Evolutionary conservation across 768 basidiomycete genomes (phyloP), one percentile per base, ranked within the genome.

Genomic region (Phylloporus rhodoxanthus): DNA sequence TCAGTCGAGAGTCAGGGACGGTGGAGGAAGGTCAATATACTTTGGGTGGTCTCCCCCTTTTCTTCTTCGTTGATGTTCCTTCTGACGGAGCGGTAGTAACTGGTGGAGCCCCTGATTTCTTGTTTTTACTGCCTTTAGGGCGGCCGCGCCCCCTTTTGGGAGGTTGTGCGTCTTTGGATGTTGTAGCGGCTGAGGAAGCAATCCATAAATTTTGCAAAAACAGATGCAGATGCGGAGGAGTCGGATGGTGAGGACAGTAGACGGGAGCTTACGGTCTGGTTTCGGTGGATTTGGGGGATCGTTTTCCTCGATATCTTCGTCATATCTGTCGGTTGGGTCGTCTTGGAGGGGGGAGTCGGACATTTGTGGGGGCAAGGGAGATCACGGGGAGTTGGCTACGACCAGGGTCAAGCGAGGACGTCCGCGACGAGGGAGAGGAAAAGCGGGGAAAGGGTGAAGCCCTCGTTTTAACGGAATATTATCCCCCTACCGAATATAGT

Each of bases 81-180:
- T 65, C 64, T 52, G 69, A 57, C 45, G 62, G 54, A 25, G 53
- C 52, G 13, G 60, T 54, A 15, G 69, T 55, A 14, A 67, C 33
- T 48, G 68, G 57, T 33, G 68, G 56, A 52, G 62, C 70, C 64
- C 65, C 61, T 56, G 64, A 67, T 62, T 76, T 78, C 73, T 80
- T 81, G 70, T 81, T 81, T 73, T 88, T 93, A 69, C 87, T 89
- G 59, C 91, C 91, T 68, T 85, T 90, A 53, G 92, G 92, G 57
- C 92, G 82, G 47, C 92, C 92, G 41, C 92, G 79, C 62, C 87
- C 82, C 61, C 91, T 83, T 73, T 91, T 93, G 53, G 64, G 58
- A 36, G 79, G 45, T 48, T 62, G 64, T 19, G 69, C 59, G 51
- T 68, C 61, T 57, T 46, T 64, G 53, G 72, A 65, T 49, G 73